Conservation (phyloP, 2,329 filamentous ascomycete genomes). For the Helicocarpus griseus region DNA sequence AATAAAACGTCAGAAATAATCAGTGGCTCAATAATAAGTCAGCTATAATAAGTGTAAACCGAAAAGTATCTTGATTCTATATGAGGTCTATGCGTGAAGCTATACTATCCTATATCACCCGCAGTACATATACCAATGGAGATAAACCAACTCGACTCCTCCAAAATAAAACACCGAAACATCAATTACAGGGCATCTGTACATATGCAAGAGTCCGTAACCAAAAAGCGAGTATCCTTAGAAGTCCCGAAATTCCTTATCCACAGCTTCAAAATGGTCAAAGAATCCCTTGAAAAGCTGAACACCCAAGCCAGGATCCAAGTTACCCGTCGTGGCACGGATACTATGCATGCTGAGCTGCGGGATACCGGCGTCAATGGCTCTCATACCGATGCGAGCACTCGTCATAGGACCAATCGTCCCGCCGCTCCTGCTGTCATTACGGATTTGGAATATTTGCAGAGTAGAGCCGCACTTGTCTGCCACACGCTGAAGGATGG, state of each 20-base stretch:
- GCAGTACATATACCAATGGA: not conserved
- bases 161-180: not conserved
- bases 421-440: slow-evolving; percentile 79
- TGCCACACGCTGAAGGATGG: slow-evolving; percentile 69
- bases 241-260: slow-evolving; percentile 58
- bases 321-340: slow-evolving; percentile 71
- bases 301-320: slow-evolving; percentile 81
- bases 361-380: slow-evolving; percentile 79
- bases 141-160: too few relatives aligned
- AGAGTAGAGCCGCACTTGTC: slow-evolving; percentile 61
- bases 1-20: not conserved
- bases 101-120: too few relatives aligned
- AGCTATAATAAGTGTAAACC: not conserved
- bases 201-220: not conserved
- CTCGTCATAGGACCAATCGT: slow-evolving; percentile 92
- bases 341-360: slow-evolving; percentile 94
- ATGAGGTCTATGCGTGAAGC: not conserved
- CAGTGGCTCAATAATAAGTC: not conserved
- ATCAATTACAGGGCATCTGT: not conserved
- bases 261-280: slow-evolving; percentile 75
- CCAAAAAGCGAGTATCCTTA: slow-evolving; percentile 12
- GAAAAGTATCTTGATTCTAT: not conserved
- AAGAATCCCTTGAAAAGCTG: slow-evolving; percentile 85
- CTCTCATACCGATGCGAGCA: slow-evolving; percentile 66
- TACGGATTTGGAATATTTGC: slow-evolving; percentile 90